Percentiles rank a stretch among this genome's conserved stretches.
Conservation (phyloP, 257 asterid species). For the Jaltomata sinuosa region DNA sequence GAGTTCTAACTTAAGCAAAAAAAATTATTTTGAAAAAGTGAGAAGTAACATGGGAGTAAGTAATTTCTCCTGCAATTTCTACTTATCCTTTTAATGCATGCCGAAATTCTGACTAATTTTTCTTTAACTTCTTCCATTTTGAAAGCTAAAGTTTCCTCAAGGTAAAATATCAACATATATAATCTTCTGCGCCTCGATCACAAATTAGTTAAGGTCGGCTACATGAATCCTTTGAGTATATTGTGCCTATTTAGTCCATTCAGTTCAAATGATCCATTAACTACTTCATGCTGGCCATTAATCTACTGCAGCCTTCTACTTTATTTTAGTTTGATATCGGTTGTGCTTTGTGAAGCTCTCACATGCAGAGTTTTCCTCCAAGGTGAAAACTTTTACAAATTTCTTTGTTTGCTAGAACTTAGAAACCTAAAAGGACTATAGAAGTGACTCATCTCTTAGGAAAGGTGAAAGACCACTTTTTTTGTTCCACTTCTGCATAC, state of each 20-base stretch:
- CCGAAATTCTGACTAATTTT: not conserved
- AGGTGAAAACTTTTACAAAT: not conserved
- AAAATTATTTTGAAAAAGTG: not conserved
- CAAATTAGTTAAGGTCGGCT: not conserved
- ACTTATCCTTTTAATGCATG: not conserved
- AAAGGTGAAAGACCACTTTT: not conserved
- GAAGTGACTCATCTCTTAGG: not conserved
- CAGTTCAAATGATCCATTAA: not conserved
- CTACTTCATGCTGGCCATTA: not conserved
- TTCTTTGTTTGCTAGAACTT: not conserved
- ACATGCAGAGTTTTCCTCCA: not conserved
- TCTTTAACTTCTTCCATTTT: not conserved
- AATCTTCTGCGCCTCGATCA: not conserved
- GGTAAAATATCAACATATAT: not conserved
- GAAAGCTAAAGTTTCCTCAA: not conserved
- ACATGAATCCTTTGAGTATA: not conserved
- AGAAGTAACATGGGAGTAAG: not conserved
- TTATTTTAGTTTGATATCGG: not conserved
- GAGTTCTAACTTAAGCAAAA: not conserved
- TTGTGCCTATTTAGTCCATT: not conserved
- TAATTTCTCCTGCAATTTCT: not conserved
- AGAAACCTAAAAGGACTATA: not conserved
- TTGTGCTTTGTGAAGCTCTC: not conserved
- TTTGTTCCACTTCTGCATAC: not conserved
- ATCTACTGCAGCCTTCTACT: not conserved